These are phyloP conservation scores for Jamesozyma spencerorum DNA, from an alignment of 805 yeast genomes.

Conservation along the genomic window DNA sequence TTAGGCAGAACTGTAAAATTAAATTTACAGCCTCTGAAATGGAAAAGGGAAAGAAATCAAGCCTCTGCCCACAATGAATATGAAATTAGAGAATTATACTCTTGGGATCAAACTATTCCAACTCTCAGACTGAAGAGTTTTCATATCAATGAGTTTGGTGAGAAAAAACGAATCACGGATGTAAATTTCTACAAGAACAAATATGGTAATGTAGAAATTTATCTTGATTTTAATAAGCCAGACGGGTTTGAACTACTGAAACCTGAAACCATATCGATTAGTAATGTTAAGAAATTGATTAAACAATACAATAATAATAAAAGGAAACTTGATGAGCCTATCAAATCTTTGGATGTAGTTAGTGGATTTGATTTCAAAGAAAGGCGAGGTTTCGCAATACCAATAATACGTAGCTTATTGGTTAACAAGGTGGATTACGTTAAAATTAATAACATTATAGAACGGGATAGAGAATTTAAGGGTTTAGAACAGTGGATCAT, in stretches of 20 bases:
- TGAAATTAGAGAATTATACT: conserved; percentile 15
- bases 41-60: conserved; percentile 4
- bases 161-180: conserved; percentile 6
- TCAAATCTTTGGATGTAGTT: conserved; percentile 19
- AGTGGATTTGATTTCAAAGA: conserved; percentile 24
- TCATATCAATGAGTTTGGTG: conserved; percentile 5
- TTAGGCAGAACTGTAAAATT: conserved; percentile 16
- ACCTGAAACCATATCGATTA: background rate
- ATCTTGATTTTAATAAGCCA: conserved; percentile 12
- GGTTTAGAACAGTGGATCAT: conserved; percentile 13
- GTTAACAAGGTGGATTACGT: conserved; percentile 10
- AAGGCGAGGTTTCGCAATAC: conserved; percentile 21
- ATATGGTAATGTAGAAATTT: conserved; percentile 20
- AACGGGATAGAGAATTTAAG: conserved; percentile 3
- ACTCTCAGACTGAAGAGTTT: conserved; percentile 13
- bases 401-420: conserved; percentile 14
- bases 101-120: conserved; percentile 18
- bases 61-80: background rate
- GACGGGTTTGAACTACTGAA: conserved; percentile 13
- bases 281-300: conserved; percentile 6
- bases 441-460: conserved; percentile 3
- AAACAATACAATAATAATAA: conserved; percentile 7
- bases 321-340: conserved; percentile 1
- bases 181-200: conserved; percentile 14
- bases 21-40: conserved; percentile 10